Conservation (phyloP, 306 rosid genomes). For the Cucurbita maxima region DNA sequence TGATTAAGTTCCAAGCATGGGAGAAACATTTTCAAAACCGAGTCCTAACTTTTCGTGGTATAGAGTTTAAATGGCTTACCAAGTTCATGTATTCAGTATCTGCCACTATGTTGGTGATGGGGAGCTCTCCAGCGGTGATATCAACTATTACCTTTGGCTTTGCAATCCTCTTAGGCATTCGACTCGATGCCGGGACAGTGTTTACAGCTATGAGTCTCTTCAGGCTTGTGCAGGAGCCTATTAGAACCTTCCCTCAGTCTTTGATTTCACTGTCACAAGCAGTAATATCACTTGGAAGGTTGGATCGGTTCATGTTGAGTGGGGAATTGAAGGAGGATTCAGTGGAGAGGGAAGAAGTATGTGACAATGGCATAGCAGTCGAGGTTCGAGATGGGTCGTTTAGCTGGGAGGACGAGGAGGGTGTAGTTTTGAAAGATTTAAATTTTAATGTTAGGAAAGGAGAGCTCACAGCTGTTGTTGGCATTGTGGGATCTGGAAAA, state of each 20-base stretch:
- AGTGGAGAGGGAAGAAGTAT: slow-evolving; percentile 48
- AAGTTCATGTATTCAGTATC: slow-evolving; percentile 69
- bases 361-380: slow-evolving; percentile 36
- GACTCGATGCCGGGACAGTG: slow-evolving; percentile 79
- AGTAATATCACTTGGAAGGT: slow-evolving; percentile 68
- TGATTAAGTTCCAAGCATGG: slow-evolving; percentile 97
- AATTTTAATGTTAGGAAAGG: slow-evolving; percentile 50
- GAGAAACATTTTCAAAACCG: slow-evolving; percentile 77
- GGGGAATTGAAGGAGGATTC: slow-evolving; percentile 36
- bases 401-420: slow-evolving; percentile 76
- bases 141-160: slow-evolving; percentile 67
- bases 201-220: slow-evolving; percentile 81
- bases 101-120: slow-evolving; percentile 42
- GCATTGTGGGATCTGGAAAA: slow-evolving; percentile 86
- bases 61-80: slow-evolving; percentile 65
- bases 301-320: slow-evolving; percentile 69
- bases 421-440: slow-evolving; percentile 42
- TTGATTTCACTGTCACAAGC: slow-evolving; percentile 90
- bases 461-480: slow-evolving; percentile 73
- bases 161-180: slow-evolving; percentile 50
- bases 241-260: slow-evolving; percentile 79
- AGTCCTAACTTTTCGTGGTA: slow-evolving; percentile 35
- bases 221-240: slow-evolving; percentile 83
- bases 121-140: slow-evolving; percentile 57
- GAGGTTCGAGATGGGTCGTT: slow-evolving; percentile 54